Evolutionary conservation across 108 stramenopile species (phyloP).

Genomic region (Chaetoceros tenuissimus): DNA sequence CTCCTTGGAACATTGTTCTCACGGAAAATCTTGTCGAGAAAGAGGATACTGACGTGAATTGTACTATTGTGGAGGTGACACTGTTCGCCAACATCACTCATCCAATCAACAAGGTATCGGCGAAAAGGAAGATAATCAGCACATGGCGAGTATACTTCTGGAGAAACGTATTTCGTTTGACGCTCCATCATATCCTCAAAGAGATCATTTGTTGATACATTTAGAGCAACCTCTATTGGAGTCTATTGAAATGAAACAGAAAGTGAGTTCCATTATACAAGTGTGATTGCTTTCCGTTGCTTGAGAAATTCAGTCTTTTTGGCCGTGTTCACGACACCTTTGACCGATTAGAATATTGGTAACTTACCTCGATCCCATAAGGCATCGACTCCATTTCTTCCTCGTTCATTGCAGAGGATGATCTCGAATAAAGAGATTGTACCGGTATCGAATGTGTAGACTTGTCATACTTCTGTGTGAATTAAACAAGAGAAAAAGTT

Average conservation of each 20-base stretch:
- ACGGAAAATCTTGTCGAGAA: constrained; percentile 82
- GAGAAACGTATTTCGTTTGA: constrained; percentile 74
- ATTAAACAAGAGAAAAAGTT: background rate
- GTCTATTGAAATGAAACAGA: constrained; percentile 16
- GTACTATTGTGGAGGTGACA: constrained; percentile 73
- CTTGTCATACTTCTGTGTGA: constrained; percentile 36
- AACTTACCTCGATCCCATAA: constrained; percentile 64
- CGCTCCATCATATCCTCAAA: constrained; percentile 70
- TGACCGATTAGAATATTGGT: background rate
- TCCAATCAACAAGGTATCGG: constrained; percentile 88
- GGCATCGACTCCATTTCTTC: constrained; percentile 39
- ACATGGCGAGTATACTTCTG: constrained; percentile 42
- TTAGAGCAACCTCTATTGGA: constrained; percentile 52
- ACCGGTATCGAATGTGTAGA: constrained; percentile 16
- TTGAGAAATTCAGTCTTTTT: too few relatives aligned
- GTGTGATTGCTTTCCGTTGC: constrained; percentile 6
- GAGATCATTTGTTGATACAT: constrained; percentile 61
- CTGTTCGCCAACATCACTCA: constrained; percentile 86
- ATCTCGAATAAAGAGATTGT: constrained; percentile 25
- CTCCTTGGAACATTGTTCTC: constrained; percentile 54
- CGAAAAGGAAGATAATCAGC: constrained; percentile 82
- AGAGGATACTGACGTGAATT: constrained; percentile 74
- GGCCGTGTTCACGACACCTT: background rate
- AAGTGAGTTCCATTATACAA: background rate
- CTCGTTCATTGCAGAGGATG: constrained; percentile 21